These are phyloP conservation scores for Pyracantha coccinea DNA, from an alignment of 331 rosid species.

Conservation along the genomic window DNA sequence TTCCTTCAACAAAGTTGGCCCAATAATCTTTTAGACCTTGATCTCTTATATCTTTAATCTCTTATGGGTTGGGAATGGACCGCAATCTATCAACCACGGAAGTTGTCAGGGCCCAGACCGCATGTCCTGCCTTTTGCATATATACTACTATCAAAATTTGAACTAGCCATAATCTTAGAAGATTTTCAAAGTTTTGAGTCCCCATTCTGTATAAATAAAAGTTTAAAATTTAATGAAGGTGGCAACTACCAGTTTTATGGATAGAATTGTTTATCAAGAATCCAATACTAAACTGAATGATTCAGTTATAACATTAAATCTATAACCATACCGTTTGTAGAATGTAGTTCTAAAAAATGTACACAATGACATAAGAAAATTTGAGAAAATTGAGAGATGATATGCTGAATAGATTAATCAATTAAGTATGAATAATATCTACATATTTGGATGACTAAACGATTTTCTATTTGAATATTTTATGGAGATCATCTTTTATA, in stretches of 20 bases:
- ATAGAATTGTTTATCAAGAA: not conserved
- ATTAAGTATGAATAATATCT: too few relatives aligned
- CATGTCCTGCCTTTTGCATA: not conserved
- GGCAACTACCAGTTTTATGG: not conserved
- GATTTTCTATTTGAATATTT: not conserved
- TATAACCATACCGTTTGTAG: not conserved
- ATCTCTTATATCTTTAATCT: too few relatives aligned
- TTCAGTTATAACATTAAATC: not conserved
- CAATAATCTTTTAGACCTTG: not conserved
- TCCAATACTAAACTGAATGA: not conserved
- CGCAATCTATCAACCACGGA: not conserved
- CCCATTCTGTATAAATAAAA: not conserved
- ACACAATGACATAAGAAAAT: not conserved
- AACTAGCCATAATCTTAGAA: not conserved
- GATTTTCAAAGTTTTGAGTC: not conserved
- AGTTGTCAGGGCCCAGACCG: not conserved
- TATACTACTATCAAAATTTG: not conserved
- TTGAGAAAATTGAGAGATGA: not conserved
- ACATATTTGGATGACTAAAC: not conserved
- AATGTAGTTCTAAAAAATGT: too few relatives aligned
- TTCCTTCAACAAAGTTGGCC: not conserved
- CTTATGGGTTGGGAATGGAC: too few relatives aligned
- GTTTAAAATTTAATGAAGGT: not conserved
- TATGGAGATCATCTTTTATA: too few relatives aligned
- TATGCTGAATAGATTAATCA: not conserved